Percentiles rank a stretch among this genome's conserved stretches.
Evolutionary conservation across 768 basidiomycete species (phyloP).

Genomic region (Cystofilobasidium bisporidii): DNA sequence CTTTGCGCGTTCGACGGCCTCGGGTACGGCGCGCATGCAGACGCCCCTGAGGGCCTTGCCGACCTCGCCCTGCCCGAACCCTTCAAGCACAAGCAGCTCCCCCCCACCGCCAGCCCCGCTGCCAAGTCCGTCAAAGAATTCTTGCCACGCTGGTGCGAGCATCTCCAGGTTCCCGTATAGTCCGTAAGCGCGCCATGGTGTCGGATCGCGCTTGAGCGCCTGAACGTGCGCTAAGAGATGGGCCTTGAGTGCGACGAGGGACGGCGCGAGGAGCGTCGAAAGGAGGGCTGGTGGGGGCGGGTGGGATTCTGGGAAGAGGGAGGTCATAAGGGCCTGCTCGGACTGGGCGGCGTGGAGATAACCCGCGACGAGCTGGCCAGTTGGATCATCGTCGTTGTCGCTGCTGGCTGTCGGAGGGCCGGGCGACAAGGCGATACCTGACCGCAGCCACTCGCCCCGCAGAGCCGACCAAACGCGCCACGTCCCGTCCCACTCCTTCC

Average conservation of each 20-base stretch:
- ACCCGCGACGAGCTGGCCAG: conserved; percentile 7
- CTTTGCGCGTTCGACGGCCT: conserved; percentile 24
- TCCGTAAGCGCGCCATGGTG: conserved; percentile 19
- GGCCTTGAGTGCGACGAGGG: conserved; percentile 1
- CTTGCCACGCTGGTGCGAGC: conserved; percentile 4
- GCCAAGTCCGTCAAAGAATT: conserved; percentile 5
- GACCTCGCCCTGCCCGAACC: not conserved
- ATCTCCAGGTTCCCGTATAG: not conserved
- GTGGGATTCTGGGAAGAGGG: not conserved
- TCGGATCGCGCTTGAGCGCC: conserved; percentile 9
- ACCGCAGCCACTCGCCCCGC: conserved; percentile 16
- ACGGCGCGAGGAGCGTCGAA: conserved; percentile 8
- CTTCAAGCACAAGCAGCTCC: not conserved
- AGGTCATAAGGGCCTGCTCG: conserved; percentile 13
- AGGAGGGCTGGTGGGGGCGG: not conserved
- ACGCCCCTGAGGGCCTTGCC: not conserved
- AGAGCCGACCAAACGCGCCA: conserved; percentile 6
- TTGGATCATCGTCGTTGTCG: not conserved
- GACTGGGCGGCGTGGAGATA: conserved; percentile 2
- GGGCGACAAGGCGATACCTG: not conserved
- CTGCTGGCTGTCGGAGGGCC: not conserved
- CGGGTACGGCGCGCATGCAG: conserved; percentile 17
- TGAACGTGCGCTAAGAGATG: conserved; percentile 1
- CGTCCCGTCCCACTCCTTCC: not conserved
- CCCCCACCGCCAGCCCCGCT: not conserved